Evolutionary conservation across 2,329 filamentous ascomycete species (phyloP), one percentile per base, ranked within the genome.

Genomic region (Bipolaris victoriae): DNA sequence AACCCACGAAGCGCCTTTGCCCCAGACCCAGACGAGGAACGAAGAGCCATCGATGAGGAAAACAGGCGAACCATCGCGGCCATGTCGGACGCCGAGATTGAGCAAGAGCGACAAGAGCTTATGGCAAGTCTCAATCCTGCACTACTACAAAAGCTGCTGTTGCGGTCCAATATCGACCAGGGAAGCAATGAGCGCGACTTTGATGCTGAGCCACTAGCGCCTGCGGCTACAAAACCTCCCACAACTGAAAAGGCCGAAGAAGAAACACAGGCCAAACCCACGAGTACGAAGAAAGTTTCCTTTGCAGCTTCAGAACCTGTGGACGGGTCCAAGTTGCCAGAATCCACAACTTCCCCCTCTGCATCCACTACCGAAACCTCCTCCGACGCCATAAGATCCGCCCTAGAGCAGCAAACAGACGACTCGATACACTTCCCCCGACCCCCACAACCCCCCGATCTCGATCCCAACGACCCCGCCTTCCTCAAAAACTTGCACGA

Each of bases 21-120:
- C 6, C 55, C 61, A 50, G 67, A 68, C 49, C 52, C 56, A 81
- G 40, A 82, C 10, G 80, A 83, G 41, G 92, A 97, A 70, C 87
- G 86, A 69, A 79, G 80, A 61, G 82, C 84, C 5, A 98, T 99
- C 73, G 90, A 94, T 69, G 83, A 87, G 64, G 92, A 98, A 74
- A 99, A 98, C 70, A 85, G 79, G 43, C 83, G 87, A 56, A 85
- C 85, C 58, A 76, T 99, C 45, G 88, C 87, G 13, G 81, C 82
- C 24, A 97, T 99, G 95, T 90, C 90, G 1, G 79, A 86, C 0
- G 84, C 86, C 36, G 91, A 97, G 76, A 96, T 98, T 57, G 87
- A 90, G 60, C 82, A 88, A 65, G 92, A 95, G 58, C 86, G 89
- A 41, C 82, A 86, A 57, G 94, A 98, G 64, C 80, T 99, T n/a